Evolutionary conservation across 2,329 filamentous ascomycete species (phyloP).

Genomic region (Aspergillus calidoustus): DNA sequence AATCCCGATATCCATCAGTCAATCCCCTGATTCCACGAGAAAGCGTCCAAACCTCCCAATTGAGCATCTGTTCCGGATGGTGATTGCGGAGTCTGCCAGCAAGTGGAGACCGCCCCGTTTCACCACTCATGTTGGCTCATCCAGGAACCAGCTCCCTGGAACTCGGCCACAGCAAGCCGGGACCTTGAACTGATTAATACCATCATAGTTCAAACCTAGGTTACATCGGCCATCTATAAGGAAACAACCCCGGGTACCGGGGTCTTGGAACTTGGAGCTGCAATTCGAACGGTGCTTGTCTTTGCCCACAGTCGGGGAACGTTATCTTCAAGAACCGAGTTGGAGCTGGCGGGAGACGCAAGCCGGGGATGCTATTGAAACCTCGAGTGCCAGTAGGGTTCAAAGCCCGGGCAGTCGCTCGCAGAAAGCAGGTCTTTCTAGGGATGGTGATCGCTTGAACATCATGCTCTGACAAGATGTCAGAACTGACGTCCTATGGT

Average conservation of each 20-base stretch:
- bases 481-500: not conserved
- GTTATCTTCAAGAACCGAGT: not conserved
- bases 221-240: not conserved
- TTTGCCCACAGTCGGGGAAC: not conserved
- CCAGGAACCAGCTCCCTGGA: constrained; percentile 6
- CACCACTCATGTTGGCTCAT: not conserved
- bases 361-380: not conserved
- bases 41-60: not conserved
- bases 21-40: not conserved
- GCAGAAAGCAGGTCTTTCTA: not conserved
- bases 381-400: not conserved
- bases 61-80: constrained; percentile 4
- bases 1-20: not conserved
- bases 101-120: constrained; percentile 8
- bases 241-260: not conserved
- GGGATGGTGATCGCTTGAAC: not conserved
- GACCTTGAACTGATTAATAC: not conserved
- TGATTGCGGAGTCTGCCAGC: not conserved
- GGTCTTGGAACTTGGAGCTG: not conserved
- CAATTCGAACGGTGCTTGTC: too few relatives aligned
- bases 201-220: not conserved
- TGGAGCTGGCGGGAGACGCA: not conserved
- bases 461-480: not conserved
- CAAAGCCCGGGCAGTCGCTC: not conserved
- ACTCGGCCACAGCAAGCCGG: not conserved